Percentiles rank a stretch among this genome's conserved stretches.
These are phyloP conservation scores for Gremmenia infestans DNA, from an alignment of 2,329 filamentous ascomycete genomes.

Conservation along the genomic window DNA sequence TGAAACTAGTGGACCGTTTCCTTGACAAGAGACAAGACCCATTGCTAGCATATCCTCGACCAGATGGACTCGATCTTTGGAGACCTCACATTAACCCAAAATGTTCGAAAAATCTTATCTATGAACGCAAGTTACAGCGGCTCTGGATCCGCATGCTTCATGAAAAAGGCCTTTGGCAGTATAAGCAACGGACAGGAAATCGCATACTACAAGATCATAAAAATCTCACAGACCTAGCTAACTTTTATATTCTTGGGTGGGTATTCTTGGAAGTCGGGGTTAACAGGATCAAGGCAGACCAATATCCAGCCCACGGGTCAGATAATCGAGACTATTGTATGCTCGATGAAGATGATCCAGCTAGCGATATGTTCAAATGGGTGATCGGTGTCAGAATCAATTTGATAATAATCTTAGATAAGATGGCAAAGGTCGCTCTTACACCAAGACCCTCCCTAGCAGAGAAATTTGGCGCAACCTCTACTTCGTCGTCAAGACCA, in stretches of 20 bases:
- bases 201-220: too few relatives aligned
- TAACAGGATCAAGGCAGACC: neutral
- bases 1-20: slow-evolving; percentile 6
- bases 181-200: too few relatives aligned
- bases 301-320: neutral
- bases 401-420: neutral
- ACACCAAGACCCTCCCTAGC: neutral
- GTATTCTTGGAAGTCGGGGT: neutral
- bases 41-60: neutral
- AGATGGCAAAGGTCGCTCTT: neutral
- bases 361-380: neutral
- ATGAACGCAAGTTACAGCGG: slow-evolving; percentile 2
- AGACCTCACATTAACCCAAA: neutral
- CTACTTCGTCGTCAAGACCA: neutral
- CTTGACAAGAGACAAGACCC: slow-evolving; percentile 2
- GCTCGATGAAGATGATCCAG: neutral
- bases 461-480: neutral
- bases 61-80: neutral
- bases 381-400: too few relatives aligned
- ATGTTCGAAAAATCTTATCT: neutral
- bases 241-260: neutral
- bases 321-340: neutral
- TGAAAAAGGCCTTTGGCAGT: neutral
- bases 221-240: too few relatives aligned
- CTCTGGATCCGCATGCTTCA: slow-evolving; percentile 4